Evolutionary conservation across 768 basidiomycete genomes (phyloP), one percentile per base, ranked within the genome.

Genomic region (Rhizopogon vinicolor): DNA sequence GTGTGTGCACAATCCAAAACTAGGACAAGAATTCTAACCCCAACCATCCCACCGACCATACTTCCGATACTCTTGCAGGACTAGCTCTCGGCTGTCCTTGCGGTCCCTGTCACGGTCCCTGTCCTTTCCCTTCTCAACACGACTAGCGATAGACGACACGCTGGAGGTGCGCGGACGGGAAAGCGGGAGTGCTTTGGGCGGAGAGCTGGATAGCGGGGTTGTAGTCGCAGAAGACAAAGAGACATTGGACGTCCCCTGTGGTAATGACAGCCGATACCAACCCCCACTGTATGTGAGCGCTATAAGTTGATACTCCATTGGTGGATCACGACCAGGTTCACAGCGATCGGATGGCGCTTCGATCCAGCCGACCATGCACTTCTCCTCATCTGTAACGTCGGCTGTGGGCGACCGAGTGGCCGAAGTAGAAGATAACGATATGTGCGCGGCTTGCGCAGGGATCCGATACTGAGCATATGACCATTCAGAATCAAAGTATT

Each of bases 401-500:
- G 76, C 75, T 13, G 79, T 74, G 5, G 84, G 75, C 2, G 85
- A 76, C 57, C 79, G 79, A 49, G 74, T 70, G 10, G 80, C 67
- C 1, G 84, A 78, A n/a, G 84, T 79, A 3, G 88, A 81, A 12
- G 87, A 84, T 35, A 93, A 72, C 10, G 89, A 86, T 45, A 93
- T 87, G 59, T 94, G 91, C 7, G 92, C 77, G 1, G 87, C 86
- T 61, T 92, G 90, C 2, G 87, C 75, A 3, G 93, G 93, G 65
- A 97, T 89, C 42, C 91, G 83, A 68, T 91, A 97, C 61, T 91
- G 89, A 13, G 93, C 91, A 65, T 96, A 94, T 0, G 93, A 95
- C 94, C 93, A 96, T 68, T 94, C 88, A n/a, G 92, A 94, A 64
- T 86, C 85, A 66, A 97, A 94, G 68, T 96, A 96, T 13, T 87